Base-by-base conservation (phyloP, 768 basidiomycete species). In the Termitomyces sp. region DNA sequence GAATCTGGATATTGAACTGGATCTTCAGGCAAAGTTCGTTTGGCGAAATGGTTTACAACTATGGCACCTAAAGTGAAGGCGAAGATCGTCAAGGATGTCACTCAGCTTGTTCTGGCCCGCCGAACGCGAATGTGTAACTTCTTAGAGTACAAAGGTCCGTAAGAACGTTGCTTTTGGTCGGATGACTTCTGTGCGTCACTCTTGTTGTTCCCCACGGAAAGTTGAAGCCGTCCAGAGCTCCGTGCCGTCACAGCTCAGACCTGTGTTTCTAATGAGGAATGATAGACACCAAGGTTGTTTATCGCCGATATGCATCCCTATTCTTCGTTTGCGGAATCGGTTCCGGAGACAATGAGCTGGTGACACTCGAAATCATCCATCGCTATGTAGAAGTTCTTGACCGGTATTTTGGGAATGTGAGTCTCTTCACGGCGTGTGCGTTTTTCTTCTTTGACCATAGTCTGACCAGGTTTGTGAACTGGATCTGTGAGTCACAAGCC, bases 41-140 rank as follows among this genome's bases (percentile, higher is more conserved):
- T 98, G 52, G 90, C 95, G 33, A 99, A 99, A 83, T 99, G 97
- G 97, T 99, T 96, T 72, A 87, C 88, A 28, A 98, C 97, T 5
- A 87, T 97, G 79, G 81, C 91, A 30, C 86, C 92, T 20, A 96
- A 97, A 72, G 79, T 79, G 53, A 97, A 96, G 77, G 86, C 85
- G 56, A 98, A 98, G 85, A 98, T 98, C 69, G 91, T 98, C 66
- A 98, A 98, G 79, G 97, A 99, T 74, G 95, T 98, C 20, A 99
- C 97, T 0, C 96, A 98, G 75, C 83, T 98, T 54, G 97, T 99
- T 43, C 82, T 98, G 49, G 95, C 95, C 49, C 84, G 97, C 50
- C 83, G 97, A 62, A 96, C 97, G 58, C 83, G 94, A 63, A 98
- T 97, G 95, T 98, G 95, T 73, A 99, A 99, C 75, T 94, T 99